Evolutionary conservation across 73 alveolate genomes (phyloP).

Genomic region (Blepharisma stoltei): DNA sequence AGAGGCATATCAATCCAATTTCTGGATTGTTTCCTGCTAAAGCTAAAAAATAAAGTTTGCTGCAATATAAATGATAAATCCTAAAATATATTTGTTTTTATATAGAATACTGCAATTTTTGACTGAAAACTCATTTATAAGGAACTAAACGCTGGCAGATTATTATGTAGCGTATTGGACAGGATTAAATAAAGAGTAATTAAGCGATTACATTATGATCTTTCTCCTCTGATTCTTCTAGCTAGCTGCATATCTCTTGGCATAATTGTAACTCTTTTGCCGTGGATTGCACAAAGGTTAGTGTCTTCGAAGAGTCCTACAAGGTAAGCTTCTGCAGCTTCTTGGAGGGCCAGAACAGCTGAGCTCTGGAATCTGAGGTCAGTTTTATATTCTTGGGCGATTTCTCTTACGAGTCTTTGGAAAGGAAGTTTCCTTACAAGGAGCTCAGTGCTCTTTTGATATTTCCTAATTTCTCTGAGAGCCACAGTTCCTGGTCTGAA

Average conservation of each 20-base stretch:
- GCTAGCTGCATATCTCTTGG: slow-evolving; percentile 67
- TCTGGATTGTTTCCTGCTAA: too few relatives aligned
- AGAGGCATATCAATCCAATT: too few relatives aligned
- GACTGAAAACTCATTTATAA: too few relatives aligned
- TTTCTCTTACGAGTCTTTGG: slow-evolving; percentile 74
- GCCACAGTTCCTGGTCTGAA: slow-evolving; percentile 88
- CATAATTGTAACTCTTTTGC: slow-evolving; percentile 68
- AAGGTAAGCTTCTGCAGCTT: slow-evolving; percentile 62
- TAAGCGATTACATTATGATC: too few relatives aligned
- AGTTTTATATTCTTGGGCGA: slow-evolving; percentile 57
- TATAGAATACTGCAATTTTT: too few relatives aligned
- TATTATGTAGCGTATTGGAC: too few relatives aligned
- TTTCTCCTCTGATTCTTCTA: slow-evolving; percentile 71
- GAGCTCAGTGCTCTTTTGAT: slow-evolving; percentile 74
- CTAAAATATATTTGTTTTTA: too few relatives aligned
- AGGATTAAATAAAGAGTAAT: too few relatives aligned
- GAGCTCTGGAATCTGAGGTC: slow-evolving; percentile 64
- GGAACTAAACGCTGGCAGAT: too few relatives aligned
- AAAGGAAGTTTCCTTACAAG: slow-evolving; percentile 77
- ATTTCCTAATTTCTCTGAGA: slow-evolving; percentile 80
- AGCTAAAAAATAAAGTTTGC: too few relatives aligned
- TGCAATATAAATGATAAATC: too few relatives aligned
- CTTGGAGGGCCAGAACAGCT: slow-evolving; percentile 74
- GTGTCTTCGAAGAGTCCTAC: slow-evolving; percentile 37
- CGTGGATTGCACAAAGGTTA: slow-evolving; percentile 68